Conservation (phyloP, 2,329 filamentous ascomycete genomes). For the Colletotrichum sp. region DNA sequence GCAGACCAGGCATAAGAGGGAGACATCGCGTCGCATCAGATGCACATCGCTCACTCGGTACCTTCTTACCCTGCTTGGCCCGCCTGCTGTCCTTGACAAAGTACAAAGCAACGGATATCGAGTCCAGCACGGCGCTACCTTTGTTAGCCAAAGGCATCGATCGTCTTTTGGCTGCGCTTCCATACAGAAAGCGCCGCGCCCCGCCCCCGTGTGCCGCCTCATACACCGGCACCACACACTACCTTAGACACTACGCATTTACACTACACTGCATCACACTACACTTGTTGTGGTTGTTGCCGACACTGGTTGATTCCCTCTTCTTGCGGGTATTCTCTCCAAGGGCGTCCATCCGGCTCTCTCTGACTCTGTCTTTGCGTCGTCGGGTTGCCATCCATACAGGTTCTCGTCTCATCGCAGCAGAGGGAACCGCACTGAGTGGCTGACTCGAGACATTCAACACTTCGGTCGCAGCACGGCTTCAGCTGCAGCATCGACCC, state of each 20-base stretch:
- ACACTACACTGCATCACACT: not conserved
- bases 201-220: not conserved
- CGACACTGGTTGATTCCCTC: not conserved
- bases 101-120: not conserved
- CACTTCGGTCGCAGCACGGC: not conserved
- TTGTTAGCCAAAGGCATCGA: not conserved
- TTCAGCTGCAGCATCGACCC: not conserved
- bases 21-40: not conserved
- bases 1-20: not conserved
- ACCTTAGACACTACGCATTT: not conserved
- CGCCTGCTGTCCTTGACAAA: not conserved
- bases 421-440: not conserved
- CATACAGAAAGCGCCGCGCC: not conserved
- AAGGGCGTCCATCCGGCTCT: not conserved
- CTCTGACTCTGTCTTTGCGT: not conserved
- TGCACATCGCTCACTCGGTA: not conserved
- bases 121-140: constrained; percentile 4
- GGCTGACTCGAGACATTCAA: constrained; percentile 5
- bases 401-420: not conserved
- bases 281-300: not conserved
- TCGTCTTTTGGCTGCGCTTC: not conserved
- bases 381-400: not conserved
- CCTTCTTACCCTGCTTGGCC: not conserved
- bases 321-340: not conserved
- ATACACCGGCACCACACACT: not conserved